Conservation (phyloP, 192 early-diverging fungal species). For the Chytriomyces hyalinus region DNA sequence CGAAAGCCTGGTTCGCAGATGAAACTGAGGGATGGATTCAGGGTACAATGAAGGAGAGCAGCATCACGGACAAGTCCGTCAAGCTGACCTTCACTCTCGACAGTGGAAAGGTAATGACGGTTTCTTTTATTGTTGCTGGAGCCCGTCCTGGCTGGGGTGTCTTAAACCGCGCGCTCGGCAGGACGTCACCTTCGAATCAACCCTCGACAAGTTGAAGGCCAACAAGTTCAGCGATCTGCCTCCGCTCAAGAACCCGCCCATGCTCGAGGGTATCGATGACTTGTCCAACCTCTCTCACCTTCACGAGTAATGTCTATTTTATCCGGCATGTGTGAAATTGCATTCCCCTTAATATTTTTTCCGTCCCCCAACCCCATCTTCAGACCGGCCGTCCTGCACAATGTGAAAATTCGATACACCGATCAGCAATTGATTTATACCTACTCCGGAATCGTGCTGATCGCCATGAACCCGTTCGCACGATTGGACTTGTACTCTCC, state of each 20-base stretch:
- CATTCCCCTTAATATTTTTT: neutral
- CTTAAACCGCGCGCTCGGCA: slow-evolving; percentile 35
- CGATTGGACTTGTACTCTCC: slow-evolving; percentile 86
- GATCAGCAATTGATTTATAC: slow-evolving; percentile 94
- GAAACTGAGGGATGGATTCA: slow-evolving; percentile 84
- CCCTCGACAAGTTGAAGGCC: slow-evolving; percentile 69
- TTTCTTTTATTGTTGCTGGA: slow-evolving; percentile 42
- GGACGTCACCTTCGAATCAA: slow-evolving; percentile 76
- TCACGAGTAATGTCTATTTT: slow-evolving; percentile 77
- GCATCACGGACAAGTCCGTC: slow-evolving; percentile 62
- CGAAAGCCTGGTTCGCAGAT: slow-evolving; percentile 87
- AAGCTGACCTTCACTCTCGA: slow-evolving; percentile 67
- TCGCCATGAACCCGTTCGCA: slow-evolving; percentile 96
- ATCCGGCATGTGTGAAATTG: neutral
- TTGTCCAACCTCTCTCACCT: slow-evolving; percentile 93
- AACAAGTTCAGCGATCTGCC: slow-evolving; percentile 76
- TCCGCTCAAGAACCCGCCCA: slow-evolving; percentile 91
- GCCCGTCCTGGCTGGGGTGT: neutral
- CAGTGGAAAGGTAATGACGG: slow-evolving; percentile 57
- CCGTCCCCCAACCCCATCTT: neutral
- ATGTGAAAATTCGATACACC: slow-evolving; percentile 84
- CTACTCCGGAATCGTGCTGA: slow-evolving; percentile 97
- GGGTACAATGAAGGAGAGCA: slow-evolving; percentile 56
- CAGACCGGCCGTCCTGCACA: slow-evolving; percentile 84
- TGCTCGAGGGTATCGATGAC: slow-evolving; percentile 82